Conservation (phyloP, 1,139 yeast genomes). For the Arxiozyma slooffiae region DNA sequence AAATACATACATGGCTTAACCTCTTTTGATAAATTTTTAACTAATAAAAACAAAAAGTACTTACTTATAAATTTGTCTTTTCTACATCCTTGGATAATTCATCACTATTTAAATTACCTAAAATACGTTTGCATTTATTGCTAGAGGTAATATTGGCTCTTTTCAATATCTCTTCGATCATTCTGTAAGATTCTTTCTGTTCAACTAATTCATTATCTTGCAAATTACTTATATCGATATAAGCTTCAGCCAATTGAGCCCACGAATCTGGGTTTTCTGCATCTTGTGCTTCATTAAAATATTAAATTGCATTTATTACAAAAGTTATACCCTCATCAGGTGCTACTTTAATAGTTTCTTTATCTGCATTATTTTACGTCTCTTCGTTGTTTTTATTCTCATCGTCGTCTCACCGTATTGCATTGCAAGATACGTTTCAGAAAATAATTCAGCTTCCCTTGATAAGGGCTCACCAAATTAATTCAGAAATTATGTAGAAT, state of each 20-base stretch:
- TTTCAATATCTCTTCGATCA: slow-evolving; percentile 54
- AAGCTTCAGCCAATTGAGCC: slow-evolving; percentile 79
- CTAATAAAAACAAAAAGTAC: neutral
- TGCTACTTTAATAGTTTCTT: slow-evolving; percentile 31
- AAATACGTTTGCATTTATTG: slow-evolving; percentile 56
- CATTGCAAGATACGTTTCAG: slow-evolving; percentile 45
- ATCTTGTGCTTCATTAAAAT: slow-evolving; percentile 50
- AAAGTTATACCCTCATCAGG: slow-evolving; percentile 42
- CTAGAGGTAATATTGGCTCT: slow-evolving; percentile 69
- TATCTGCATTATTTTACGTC: slow-evolving; percentile 23
- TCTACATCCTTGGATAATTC: slow-evolving; percentile 8
- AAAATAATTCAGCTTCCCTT: slow-evolving; percentile 54
- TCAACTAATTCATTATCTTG: slow-evolving; percentile 52
- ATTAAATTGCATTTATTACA: slow-evolving; percentile 47
- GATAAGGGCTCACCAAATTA: slow-evolving; percentile 54
- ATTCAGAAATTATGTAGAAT: slow-evolving; percentile 36
- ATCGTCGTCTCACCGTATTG: too few relatives aligned
- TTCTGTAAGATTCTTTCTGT: slow-evolving; percentile 52
- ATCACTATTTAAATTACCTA: slow-evolving; percentile 30
- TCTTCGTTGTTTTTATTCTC: slow-evolving; percentile 37
- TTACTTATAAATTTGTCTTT: neutral
- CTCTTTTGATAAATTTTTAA: neutral
- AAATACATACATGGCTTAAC: too few relatives aligned
- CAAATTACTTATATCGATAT: slow-evolving; percentile 68
- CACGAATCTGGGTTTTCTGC: slow-evolving; percentile 71